Evolutionary conservation across 2,329 filamentous ascomycete species (phyloP).

Genomic region (Trichophyton mentagrophytes): DNA sequence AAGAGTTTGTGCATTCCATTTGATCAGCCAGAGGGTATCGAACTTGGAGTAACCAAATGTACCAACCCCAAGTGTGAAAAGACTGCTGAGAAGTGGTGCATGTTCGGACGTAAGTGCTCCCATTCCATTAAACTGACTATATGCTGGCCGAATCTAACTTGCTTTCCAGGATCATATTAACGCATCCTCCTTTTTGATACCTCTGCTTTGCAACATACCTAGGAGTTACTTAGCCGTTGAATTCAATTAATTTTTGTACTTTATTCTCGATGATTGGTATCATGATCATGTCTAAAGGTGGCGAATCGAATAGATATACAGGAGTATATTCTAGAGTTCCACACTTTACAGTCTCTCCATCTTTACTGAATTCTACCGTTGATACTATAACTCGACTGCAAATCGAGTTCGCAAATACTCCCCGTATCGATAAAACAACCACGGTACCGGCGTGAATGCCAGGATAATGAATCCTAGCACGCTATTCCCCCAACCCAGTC

Average conservation of each 20-base stretch:
- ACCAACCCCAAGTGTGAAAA: slow-evolving; percentile 73
- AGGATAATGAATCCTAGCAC: slow-evolving; percentile 44
- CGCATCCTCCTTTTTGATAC: not conserved
- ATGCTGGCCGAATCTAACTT: not conserved
- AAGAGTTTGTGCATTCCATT: slow-evolving; percentile 70
- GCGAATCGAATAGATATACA: not conserved
- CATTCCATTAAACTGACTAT: not conserved
- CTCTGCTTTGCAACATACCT: not conserved
- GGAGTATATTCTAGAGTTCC: not conserved
- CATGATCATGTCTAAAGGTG: not conserved
- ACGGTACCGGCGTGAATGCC: slow-evolving; percentile 32
- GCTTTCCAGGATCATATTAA: slow-evolving; percentile 16
- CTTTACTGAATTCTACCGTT: not conserved
- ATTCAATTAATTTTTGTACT: slow-evolving; percentile 1
- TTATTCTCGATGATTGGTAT: not conserved
- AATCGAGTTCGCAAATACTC: slow-evolving; percentile 26
- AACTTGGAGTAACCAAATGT: slow-evolving; percentile 76
- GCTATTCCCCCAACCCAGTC: slow-evolving; percentile 47
- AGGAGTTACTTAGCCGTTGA: slow-evolving; percentile 1
- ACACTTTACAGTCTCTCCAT: not conserved
- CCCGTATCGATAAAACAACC: slow-evolving; percentile 30
- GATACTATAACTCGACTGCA: slow-evolving; percentile 11
- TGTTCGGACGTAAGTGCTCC: slow-evolving; percentile 55
- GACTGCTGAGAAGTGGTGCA: slow-evolving; percentile 71
- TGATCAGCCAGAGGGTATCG: slow-evolving; percentile 70